Evolutionary conservation across 2,329 filamentous ascomycete genomes (phyloP).

Genomic region (Calonectria fujianensis): DNA sequence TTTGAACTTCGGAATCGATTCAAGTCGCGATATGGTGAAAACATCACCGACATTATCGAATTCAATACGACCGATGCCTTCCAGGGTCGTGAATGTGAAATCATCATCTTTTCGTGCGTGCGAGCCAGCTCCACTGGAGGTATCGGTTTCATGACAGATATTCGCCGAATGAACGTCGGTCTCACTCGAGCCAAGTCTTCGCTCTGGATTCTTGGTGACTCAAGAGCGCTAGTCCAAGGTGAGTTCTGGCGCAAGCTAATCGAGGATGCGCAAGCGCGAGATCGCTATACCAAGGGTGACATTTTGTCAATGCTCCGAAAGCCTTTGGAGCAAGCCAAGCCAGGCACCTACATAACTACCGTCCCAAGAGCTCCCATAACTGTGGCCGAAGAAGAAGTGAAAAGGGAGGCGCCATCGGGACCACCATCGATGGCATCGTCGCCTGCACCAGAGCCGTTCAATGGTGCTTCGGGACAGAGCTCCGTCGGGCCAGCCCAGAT

Average conservation of each 20-base stretch:
- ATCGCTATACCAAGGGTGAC: conserved; percentile 84
- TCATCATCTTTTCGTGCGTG: conserved; percentile 99
- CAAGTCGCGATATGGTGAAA: conserved; percentile 80
- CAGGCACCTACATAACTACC: conserved; percentile 48
- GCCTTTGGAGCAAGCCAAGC: conserved; percentile 62
- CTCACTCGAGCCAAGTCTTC: conserved; percentile 97
- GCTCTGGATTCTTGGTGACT: conserved; percentile 96
- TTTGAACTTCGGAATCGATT: conserved; percentile 87
- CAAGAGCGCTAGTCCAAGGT: conserved; percentile 88
- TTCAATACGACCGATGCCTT: conserved; percentile 99
- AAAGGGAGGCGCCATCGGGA: conserved; percentile 47
- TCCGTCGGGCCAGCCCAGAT: conserved; percentile 37
- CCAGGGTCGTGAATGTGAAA: conserved; percentile 95
- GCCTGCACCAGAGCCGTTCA: conserved; percentile 44
- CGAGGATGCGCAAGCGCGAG: conserved; percentile 83
- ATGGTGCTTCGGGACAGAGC: conserved; percentile 16
- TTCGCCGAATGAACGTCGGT: conserved; percentile 99
- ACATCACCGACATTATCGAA: conserved; percentile 86
- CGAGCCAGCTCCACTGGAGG: conserved; percentile 93
- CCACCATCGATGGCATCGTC: conserved; percentile 35
- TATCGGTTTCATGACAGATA: conserved; percentile 98
- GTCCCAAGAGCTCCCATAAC: conserved; percentile 20
- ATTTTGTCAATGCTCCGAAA: conserved; percentile 69
- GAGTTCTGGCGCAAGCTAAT: conserved; percentile 94
- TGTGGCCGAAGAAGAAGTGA: conserved; percentile 39